Base-by-base conservation (phyloP, 1,284 basidiomycete species). In the Leccinum ponderosum region DNA sequence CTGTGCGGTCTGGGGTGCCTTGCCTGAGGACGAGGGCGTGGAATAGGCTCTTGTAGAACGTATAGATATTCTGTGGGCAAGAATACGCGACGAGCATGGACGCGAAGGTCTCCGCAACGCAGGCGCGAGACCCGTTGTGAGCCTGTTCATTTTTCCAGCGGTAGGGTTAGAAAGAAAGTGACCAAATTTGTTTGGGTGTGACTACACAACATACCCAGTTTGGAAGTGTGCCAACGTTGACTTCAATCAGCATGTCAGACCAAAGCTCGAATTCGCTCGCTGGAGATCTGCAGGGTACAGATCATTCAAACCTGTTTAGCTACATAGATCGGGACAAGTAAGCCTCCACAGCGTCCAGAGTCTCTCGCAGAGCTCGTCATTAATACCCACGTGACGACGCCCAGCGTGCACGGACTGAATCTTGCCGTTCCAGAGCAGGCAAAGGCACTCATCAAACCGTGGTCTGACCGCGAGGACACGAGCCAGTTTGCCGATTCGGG, bases 351-450 rank as follows among this genome's bases (percentile, higher is more conserved):
- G 20, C 4, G 20, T 55, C 52, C 20, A 12, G 25, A 39, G 29
- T 31, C 12, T 20, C 47, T 25, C 20, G 42, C 17, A 29, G 51
- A 56, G 15, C 37, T 37, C 33, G 52, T 53, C 44, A 53, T 54
- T 70, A 27, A 63, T 58, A 31, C 47, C 27, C 15, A 14, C 59
- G 47, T 52, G 31, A 56, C 53, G 35, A 55, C 17, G 65, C 64
- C 80, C 80, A 92, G 91, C 69, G 89, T 93, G 55, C 82, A 93
- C 72, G 91, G 91, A 33, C 76, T 93, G 67, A 93, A 93, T 69
- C 76, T 93, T 57, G 81, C 82, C 7, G 81, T 91, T 20, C 91
- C 91, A 37, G 91, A 93, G 73, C 81, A 87, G 65, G 91, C 90
- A 1, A 86, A 84, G 66, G 83, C 79, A 15, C 75, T 92, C 39